phyloP scores from a whole-genome alignment of 2,329 filamentous ascomycete species.

The Colletotrichum tanaceti region DNA sequence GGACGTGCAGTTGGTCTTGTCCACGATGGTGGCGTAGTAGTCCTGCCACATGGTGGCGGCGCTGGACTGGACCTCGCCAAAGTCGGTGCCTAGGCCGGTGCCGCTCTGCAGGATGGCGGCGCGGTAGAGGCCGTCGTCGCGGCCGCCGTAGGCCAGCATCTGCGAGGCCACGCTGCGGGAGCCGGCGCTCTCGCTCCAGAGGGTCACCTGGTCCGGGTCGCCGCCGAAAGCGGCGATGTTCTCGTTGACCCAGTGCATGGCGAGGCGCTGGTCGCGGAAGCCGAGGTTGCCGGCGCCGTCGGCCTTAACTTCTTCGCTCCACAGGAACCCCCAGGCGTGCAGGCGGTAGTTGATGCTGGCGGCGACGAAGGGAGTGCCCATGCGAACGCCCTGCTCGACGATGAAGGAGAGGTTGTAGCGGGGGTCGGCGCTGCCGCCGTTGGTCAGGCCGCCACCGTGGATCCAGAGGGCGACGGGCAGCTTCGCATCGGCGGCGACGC shows the following conservation, averaged over 20 bases:
- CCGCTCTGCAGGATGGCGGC: constrained; percentile 64
- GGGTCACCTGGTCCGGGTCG: constrained; percentile 58
- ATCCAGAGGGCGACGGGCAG: constrained; percentile 72
- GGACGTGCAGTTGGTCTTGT: constrained; percentile 41
- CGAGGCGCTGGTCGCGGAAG: constrained; percentile 62
- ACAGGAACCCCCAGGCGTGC: constrained; percentile 64
- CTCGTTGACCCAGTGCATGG: constrained; percentile 62
- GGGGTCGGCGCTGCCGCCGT: constrained; percentile 51
- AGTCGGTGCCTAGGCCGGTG: constrained; percentile 52
- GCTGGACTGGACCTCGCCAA: constrained; percentile 44
- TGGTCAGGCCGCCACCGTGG: constrained; percentile 55
- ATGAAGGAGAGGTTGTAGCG: constrained; percentile 72
- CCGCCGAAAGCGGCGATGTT: constrained; percentile 64
- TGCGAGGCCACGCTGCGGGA: constrained; percentile 62
- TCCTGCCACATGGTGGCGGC: constrained; percentile 39
- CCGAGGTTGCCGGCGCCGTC: constrained; percentile 63
- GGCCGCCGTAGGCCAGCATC: constrained; percentile 63
- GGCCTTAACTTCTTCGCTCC: constrained; percentile 54
- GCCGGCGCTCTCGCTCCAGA: constrained; percentile 67
- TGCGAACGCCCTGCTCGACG: constrained; percentile 60
- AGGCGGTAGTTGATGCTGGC: constrained; percentile 65
- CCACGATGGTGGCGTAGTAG: constrained; percentile 37
- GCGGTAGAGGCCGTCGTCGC: constrained; percentile 65
- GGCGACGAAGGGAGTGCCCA: constrained; percentile 61
- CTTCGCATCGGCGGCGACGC: constrained; percentile 48